Conservation (phyloP, 1,139 yeast species). For the Taphrina flavorubra region DNA sequence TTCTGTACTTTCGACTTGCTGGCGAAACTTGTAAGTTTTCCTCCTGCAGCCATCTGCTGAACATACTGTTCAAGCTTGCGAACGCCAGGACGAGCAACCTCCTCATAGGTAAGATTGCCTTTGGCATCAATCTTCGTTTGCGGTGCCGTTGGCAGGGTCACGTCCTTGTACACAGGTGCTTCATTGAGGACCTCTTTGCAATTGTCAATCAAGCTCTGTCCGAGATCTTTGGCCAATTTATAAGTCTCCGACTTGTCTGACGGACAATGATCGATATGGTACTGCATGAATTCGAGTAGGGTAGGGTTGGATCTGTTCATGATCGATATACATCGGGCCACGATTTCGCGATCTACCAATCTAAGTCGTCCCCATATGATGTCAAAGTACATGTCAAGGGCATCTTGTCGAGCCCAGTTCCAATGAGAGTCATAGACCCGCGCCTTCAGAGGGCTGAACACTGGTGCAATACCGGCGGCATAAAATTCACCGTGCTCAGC, state of each 20-base stretch:
- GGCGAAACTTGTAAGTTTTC: constrained; percentile 77
- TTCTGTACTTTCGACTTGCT: constrained; percentile 64
- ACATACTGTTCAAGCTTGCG: constrained; percentile 96
- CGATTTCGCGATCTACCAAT: constrained; percentile 92
- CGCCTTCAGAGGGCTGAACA: constrained; percentile 88
- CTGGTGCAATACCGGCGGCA: constrained; percentile 88
- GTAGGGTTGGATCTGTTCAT: constrained; percentile 98
- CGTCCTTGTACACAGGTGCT: constrained; percentile 94
- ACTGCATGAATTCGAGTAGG: constrained; percentile 93
- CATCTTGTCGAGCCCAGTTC: constrained; percentile 99
- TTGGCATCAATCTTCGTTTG: constrained; percentile 83
- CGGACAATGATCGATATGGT: constrained; percentile 92
- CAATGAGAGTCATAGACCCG: constrained; percentile 96
- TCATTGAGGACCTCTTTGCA: constrained; percentile 83
- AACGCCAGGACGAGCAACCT: constrained; percentile 85
- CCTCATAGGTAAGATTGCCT: constrained; percentile 84
- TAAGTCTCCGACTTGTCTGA: constrained; percentile 85
- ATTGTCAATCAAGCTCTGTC: constrained; percentile 91
- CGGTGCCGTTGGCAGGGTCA: constrained; percentile 92
- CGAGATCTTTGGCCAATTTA: constrained; percentile 84
- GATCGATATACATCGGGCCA: constrained; percentile 92
- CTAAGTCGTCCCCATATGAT: constrained; percentile 91
- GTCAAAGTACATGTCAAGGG: constrained; percentile 89
- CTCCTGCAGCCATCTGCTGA: constrained; percentile 95
- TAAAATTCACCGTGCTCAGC: constrained; percentile 95